Percentiles rank a stretch among this genome's conserved stretches.
Conservation (phyloP, 2,329 filamentous ascomycete genomes). For the Epichloe gansuensis region DNA sequence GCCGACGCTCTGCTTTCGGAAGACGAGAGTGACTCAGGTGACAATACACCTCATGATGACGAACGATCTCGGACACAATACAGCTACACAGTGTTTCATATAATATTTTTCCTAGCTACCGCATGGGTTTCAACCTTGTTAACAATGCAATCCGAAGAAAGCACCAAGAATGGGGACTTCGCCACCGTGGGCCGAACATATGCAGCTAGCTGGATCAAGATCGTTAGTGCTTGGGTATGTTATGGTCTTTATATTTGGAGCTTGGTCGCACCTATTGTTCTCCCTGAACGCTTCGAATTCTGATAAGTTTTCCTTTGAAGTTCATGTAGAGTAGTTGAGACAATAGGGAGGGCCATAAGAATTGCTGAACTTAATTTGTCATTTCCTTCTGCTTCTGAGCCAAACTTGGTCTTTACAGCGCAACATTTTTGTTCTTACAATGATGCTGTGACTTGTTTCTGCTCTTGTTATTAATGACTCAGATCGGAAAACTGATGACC, state of each 20-base stretch:
- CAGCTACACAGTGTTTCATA: conserved; percentile 89
- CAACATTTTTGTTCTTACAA: not conserved
- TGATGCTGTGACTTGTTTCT: not conserved
- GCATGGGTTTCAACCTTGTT: conserved; percentile 91
- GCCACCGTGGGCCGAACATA: conserved; percentile 89
- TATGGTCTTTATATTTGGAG: conserved; percentile 93
- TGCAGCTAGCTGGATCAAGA: conserved; percentile 98
- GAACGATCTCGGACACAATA: conserved; percentile 86
- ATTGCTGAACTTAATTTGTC: not conserved
- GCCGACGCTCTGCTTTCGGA: conserved; percentile 77
- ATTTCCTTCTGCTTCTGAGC: not conserved
- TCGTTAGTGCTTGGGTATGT: conserved; percentile 93
- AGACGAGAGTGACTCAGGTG: conserved; percentile 52
- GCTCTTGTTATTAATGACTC: not conserved
- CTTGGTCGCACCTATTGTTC: conserved; percentile 68
- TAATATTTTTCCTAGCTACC: conserved; percentile 95
- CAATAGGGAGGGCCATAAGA: not conserved
- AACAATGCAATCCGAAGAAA: conserved; percentile 57
- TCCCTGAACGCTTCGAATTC: conserved; percentile 76
- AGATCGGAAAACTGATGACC: too few relatives aligned
- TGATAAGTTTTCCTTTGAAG: conserved; percentile 8
- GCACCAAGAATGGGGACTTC: conserved; percentile 58
- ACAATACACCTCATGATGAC: conserved; percentile 63
- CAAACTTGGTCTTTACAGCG: not conserved
- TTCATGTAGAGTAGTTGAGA: not conserved